Conservation (phyloP, 2,329 filamentous ascomycete species). For the Colletotrichum destructivum region DNA sequence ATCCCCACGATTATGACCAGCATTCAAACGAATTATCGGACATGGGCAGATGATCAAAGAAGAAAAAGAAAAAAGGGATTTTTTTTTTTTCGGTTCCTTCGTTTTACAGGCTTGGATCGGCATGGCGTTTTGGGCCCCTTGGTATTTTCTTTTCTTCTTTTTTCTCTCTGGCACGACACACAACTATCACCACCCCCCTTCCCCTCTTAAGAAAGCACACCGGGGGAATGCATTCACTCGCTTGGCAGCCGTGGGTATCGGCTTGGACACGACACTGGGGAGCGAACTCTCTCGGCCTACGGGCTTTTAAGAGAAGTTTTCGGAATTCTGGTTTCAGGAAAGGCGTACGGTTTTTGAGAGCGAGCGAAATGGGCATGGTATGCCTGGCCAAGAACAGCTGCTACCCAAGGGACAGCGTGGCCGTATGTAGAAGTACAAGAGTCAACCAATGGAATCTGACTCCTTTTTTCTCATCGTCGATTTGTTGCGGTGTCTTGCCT, state of each 20-base stretch:
- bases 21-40: slow-evolving; percentile 35
- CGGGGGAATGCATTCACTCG: slow-evolving; percentile 22
- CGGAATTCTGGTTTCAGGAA: slow-evolving; percentile 12
- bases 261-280: slow-evolving; percentile 34
- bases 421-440: slow-evolving; percentile 38
- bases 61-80: slow-evolving; percentile 17
- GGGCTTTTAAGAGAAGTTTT: slow-evolving; percentile 19
- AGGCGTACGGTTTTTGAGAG: slow-evolving; percentile 34
- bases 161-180: slow-evolving; percentile 21
- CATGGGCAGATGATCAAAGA: slow-evolving; percentile 38
- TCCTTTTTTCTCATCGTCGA: slow-evolving; percentile 15
- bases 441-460: slow-evolving; percentile 32
- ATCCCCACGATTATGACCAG: slow-evolving; percentile 36
- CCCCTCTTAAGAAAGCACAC: slow-evolving; percentile 21
- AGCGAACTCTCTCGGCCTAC: slow-evolving; percentile 21
- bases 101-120: slow-evolving; percentile 18
- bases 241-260: slow-evolving; percentile 33
- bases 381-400: slow-evolving; percentile 36
- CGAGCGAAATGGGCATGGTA: slow-evolving; percentile 33
- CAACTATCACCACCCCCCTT: background rate
- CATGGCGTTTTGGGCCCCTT: slow-evolving; percentile 26
- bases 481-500: background rate
- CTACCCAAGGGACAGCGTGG: slow-evolving; percentile 33
- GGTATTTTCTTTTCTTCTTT: slow-evolving; percentile 9
- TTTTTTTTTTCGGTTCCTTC: slow-evolving; percentile 10